Base-by-base conservation (phyloP, 768 basidiomycete genomes). In the Naganishia friedmannii region DNA sequence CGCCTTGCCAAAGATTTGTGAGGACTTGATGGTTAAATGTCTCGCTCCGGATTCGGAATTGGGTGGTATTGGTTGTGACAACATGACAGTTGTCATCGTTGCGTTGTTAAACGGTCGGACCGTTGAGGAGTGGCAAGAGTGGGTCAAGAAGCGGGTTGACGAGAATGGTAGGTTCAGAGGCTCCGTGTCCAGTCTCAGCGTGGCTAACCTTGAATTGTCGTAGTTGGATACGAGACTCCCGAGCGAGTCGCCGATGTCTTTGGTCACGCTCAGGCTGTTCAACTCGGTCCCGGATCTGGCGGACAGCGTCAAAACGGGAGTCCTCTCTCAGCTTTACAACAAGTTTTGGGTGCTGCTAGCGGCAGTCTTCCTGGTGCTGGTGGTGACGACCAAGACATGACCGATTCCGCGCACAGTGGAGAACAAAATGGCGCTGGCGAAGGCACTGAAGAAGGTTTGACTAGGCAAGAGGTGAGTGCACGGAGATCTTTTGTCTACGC, bases 41-140 rank as follows among this genome's bases (percentile, higher is more conserved):
- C 85, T 97, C 56, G 94, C 96, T 28, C 94, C 94, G 0, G 93
- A 96, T 79, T 91, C 91, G 1, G 89, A 89, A 28, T 90, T 90
- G 42, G 91, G 91, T 57, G 96, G 96, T 15, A 91, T 97, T 73
- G 96, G 96, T 23, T 97, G 95, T 80, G 96, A 99, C 83, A 98
- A 99, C 83, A 99, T 99, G 96, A 99, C 96, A 0, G 84, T 96
- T 58, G 85, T 97, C 74, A 87, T 99, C 65, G 86, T 98, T 69
- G 96, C 92, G 8, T 81, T 99, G 54, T 85, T 94, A 37, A 86
- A 90, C 72, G 94, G 91, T 48, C 87, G 88, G 70, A 90, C 92
- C n/a, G 87, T 89, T 79, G 89, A 91, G 73, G 88, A 93, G 77
- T 98, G 96, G 96, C 90, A 91, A 76, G 79, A 85, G 45, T 97